These are phyloP conservation scores for Kodamaea laetipori DNA, from an alignment of 805 yeast species.

Conservation along the genomic window DNA sequence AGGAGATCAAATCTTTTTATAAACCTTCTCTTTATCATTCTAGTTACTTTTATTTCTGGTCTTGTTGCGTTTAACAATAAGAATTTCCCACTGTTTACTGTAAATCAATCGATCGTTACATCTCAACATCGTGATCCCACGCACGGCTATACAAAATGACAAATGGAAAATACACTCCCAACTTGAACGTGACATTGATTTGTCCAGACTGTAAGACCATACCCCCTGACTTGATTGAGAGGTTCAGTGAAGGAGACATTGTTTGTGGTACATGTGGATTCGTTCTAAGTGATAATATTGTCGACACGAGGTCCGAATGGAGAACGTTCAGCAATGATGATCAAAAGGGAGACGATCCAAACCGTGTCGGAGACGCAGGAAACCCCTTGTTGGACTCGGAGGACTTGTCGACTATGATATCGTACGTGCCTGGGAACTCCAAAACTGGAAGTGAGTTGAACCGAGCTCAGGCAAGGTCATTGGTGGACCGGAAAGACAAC, in stretches of 20 bases:
- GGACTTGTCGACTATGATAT: slow-evolving; percentile 89
- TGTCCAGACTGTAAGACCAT: slow-evolving; percentile 96
- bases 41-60: too few species aligned
- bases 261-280: slow-evolving; percentile 97
- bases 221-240: slow-evolving; percentile 93
- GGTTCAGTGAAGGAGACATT: slow-evolving; percentile 96
- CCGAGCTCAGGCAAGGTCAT: slow-evolving; percentile 82
- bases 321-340: slow-evolving; percentile 97
- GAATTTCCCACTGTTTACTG: too few species aligned
- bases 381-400: slow-evolving; percentile 90
- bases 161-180: slow-evolving; percentile 40
- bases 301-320: slow-evolving; percentile 97
- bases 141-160: too few species aligned
- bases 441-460: slow-evolving; percentile 85
- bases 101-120: too few species aligned
- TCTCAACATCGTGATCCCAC: too few species aligned
- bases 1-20: too few species aligned
- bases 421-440: slow-evolving; percentile 81
- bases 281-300: slow-evolving; percentile 86
- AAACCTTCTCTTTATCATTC: too few species aligned
- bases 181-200: slow-evolving; percentile 82
- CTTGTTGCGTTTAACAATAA: too few species aligned
- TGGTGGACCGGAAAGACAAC: slow-evolving; percentile 85
- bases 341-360: slow-evolving; percentile 96
- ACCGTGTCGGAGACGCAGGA: slow-evolving; percentile 98